Evolutionary conservation across 306 rosid genomes (phyloP), one percentile per base, ranked within the genome.

Genomic region (Carpinus viminea): DNA sequence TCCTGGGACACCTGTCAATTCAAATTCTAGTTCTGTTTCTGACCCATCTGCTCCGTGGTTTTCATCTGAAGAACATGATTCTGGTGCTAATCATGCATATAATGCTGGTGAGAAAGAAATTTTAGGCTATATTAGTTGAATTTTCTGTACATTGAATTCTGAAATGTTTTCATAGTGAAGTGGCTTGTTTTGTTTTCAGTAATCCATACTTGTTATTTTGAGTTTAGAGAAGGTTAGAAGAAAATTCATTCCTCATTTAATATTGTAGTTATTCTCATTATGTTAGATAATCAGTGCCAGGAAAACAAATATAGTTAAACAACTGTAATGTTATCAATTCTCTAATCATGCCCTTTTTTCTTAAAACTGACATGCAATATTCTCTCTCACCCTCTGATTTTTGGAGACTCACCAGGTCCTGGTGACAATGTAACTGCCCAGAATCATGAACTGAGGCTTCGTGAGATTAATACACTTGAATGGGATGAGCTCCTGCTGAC

Each of bases 381-480:
- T 24, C 79, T 79, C 52, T 24, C 79, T 79, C 52, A 70, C 69
- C 4, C 55, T 66, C 53, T 34, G 24, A 7, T 68, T 24, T 64
- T 74, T 74, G 66, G 12, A 76, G 78, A 56, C 54, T 78, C 72
- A 51, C 69, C 82, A 88, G 91, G 46, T 65, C 79, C 83, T 47
- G 60, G 74, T 65, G 81, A 54, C 36, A 57, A 43, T 77, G 56
- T 68, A 62, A 85, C 85, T 57, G 82, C 73, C 75, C 78, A 77
- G 57, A 72, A 50, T 80, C 81, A 80, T 76, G 87, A 88, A 68
- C 82, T 50, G 97, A 96, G 96, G 99, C 87, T 88, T 51, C 84
- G 87, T 68, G 99, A 96, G 85, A 89, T 96, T 79, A 96, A 96
- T 82, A 93, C 99, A 62, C 99, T 96, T 57, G 99, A 96, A 55